Conservation (phyloP, 1,139 yeast species). For the Taphrina populina region DNA sequence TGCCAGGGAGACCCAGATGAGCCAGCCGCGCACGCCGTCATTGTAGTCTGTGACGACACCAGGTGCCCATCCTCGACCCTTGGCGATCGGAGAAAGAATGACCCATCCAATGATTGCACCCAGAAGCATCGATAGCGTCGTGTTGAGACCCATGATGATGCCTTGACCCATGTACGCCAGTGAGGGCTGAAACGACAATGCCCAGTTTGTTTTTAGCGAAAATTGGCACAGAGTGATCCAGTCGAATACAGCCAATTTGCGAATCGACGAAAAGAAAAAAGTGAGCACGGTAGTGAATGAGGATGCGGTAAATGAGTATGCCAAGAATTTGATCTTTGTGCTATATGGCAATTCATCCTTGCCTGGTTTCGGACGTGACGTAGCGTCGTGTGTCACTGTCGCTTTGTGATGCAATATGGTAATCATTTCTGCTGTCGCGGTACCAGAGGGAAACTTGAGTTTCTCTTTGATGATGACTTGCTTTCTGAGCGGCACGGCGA, state of each 20-base stretch:
- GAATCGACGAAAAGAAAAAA: constrained; percentile 69
- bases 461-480: constrained; percentile 84
- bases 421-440: constrained; percentile 91
- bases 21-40: constrained; percentile 82
- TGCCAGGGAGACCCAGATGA: constrained; percentile 86
- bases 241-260: constrained; percentile 76
- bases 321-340: constrained; percentile 58
- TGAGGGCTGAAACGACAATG: constrained; percentile 91
- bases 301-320: constrained; percentile 64
- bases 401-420: constrained; percentile 74
- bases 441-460: constrained; percentile 89
- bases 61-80: constrained; percentile 75
- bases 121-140: constrained; percentile 84
- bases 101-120: constrained; percentile 94
- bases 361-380: background rate
- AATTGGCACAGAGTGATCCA: constrained; percentile 28
- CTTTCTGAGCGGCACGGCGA: constrained; percentile 76
- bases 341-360: constrained; percentile 34
- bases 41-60: constrained; percentile 92
- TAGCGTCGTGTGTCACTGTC: constrained; percentile 15
- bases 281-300: constrained; percentile 69
- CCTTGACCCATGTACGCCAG: constrained; percentile 99
- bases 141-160: constrained; percentile 91
- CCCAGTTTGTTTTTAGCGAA: constrained; percentile 60
- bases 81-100: constrained; percentile 74